These are phyloP conservation scores for Sextonia rubra DNA, from an alignment of 164 flowering plant genomes.

Conservation along the genomic window DNA sequence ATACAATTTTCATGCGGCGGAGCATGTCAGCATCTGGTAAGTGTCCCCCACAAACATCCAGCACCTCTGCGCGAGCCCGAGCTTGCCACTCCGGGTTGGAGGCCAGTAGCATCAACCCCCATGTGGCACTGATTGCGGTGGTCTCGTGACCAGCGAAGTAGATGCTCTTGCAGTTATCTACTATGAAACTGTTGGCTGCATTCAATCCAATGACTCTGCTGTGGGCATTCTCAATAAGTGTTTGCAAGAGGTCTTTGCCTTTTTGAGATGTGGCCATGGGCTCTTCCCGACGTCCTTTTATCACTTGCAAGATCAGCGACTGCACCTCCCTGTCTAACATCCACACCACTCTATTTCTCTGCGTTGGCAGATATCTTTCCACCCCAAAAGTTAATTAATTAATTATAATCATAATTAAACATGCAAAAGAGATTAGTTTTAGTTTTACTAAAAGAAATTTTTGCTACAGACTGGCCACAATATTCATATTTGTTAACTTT, in stretches of 20 bases:
- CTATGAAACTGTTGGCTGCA: constrained; percentile 31
- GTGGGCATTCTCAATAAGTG: constrained; percentile 31
- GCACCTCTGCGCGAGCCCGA: constrained; percentile 21
- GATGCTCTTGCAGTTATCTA: constrained; percentile 60
- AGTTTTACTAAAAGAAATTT: no score
- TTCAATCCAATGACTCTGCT: constrained; percentile 38
- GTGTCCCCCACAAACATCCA: constrained; percentile 14
- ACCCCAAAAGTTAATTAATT: no score
- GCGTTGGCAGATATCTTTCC: constrained; percentile 33
- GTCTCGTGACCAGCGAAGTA: constrained; percentile 52
- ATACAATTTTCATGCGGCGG: constrained; percentile 28
- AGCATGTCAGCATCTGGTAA: constrained; percentile 15
- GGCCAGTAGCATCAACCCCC: constrained; percentile 29
- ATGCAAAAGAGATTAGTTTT: no score
- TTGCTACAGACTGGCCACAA: no score
- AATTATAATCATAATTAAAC: no score
- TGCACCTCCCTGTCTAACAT: constrained; percentile 35
- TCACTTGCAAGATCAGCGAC: constrained; percentile 32
- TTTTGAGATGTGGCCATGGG: background rate
- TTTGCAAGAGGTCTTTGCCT: constrained; percentile 41
- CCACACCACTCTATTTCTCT: constrained; percentile 39
- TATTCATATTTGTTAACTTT: no score
- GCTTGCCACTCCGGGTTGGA: constrained; percentile 25
- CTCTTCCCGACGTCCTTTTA: constrained; percentile 19
- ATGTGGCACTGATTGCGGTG: constrained; percentile 19